phyloP scores from a whole-genome alignment of 129 eudicot genomes.

The Centaurea solstitialis region DNA sequence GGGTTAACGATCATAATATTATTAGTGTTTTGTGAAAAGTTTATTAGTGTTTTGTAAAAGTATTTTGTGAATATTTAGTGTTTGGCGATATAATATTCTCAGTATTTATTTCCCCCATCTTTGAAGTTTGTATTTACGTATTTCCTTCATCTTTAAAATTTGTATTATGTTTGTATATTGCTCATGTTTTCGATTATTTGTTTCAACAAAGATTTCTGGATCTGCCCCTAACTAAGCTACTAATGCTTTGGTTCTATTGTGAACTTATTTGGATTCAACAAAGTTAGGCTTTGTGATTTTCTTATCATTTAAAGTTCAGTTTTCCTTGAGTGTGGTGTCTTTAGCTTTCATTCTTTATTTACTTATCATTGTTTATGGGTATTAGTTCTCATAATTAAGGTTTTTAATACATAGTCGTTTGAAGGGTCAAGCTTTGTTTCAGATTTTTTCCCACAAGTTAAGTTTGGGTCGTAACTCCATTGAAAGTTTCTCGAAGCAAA shows the following conservation, averaged over 20 bases:
- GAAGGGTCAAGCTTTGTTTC: background rate
- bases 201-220: no score
- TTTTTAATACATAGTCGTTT: background rate
- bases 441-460: background rate
- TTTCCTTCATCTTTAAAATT: no score
- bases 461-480: background rate
- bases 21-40: no score
- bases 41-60: no score
- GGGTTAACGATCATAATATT: no score
- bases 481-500: background rate
- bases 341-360: background rate
- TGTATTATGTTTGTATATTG: no score
- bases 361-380: background rate
- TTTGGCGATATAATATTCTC: no score
- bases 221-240: no score
- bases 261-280: background rate
- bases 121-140: no score
- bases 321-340: background rate
- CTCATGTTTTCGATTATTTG: no score
- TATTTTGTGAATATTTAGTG: no score
- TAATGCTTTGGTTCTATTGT: constrained; percentile 2
- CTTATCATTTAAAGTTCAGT: background rate
- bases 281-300: background rate
- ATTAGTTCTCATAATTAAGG: background rate
- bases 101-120: no score